Conservation (phyloP, 352 stramenopile species). For the Phytophthora ramorum region DNA sequence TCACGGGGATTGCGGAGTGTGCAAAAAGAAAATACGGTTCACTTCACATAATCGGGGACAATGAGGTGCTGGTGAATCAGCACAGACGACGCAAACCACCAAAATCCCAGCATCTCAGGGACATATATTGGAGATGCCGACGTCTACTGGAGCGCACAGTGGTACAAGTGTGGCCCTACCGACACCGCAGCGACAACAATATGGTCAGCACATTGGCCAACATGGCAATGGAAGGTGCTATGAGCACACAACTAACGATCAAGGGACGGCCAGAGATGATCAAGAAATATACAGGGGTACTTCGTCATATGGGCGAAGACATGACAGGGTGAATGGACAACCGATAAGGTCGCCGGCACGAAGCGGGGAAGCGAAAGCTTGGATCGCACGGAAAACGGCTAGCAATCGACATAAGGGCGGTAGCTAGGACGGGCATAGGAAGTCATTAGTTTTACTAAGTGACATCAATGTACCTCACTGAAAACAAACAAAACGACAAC, state of each 20-base stretch:
- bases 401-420: neutral
- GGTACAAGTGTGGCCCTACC: neutral
- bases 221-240: neutral
- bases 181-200: neutral
- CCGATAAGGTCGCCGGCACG: slow-evolving; percentile 3
- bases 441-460: neutral
- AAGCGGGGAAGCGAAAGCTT: slow-evolving; percentile 2
- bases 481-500: too few relatives aligned
- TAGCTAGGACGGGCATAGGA: slow-evolving; percentile 3
- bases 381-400: slow-evolving; percentile 1
- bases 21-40: too few relatives aligned
- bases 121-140: too few relatives aligned
- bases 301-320: neutral
- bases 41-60: too few relatives aligned
- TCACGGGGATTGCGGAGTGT: too few relatives aligned
- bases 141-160: too few relatives aligned
- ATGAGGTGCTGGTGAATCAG: too few relatives aligned
- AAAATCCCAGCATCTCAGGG: too few relatives aligned
- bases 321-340: neutral
- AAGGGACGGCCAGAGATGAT: neutral
- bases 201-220: neutral
- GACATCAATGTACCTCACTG: too few relatives aligned
- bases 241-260: neutral
- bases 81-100: too few relatives aligned
- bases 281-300: neutral